Conservation (phyloP, 345 rosid genomes). For the Noccaea bulbosa region DNA sequence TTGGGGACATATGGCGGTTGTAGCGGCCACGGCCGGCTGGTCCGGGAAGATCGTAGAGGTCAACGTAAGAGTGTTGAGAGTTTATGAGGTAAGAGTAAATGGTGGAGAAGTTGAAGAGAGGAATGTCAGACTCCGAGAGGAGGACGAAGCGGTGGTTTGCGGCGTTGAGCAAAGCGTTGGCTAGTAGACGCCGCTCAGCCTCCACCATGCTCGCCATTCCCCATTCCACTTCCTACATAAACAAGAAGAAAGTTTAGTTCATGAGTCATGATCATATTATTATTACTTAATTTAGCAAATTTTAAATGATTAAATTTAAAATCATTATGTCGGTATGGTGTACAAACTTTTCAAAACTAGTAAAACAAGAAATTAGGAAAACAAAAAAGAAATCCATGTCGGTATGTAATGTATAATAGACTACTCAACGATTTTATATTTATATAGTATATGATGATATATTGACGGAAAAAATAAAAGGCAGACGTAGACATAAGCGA, state of each 20-base stretch:
- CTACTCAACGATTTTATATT: conserved; percentile 28
- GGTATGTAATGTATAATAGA: conserved; percentile 38
- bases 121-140: conserved; percentile 83
- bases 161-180: conserved; percentile 71
- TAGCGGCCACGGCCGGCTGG: conserved; percentile 78
- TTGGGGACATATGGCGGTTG: conserved; percentile 52
- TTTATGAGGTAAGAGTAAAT: conserved; percentile 61
- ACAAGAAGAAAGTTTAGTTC: not conserved
- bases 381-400: not conserved
- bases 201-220: conserved; percentile 74
- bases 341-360: too few species aligned
- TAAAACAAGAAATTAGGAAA: too few species aligned
- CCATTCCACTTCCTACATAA: conserved; percentile 63
- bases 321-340: conserved; percentile 20
- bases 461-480: conserved; percentile 1
- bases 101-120: conserved; percentile 73
- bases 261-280: not conserved
- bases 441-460: conserved; percentile 15
- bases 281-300: not conserved
- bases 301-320: not conserved
- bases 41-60: conserved; percentile 57
- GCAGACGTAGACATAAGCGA: conserved; percentile 8
- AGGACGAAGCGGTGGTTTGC: conserved; percentile 80
- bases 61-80: conserved; percentile 53
- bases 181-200: conserved; percentile 80